Percentiles rank a stretch among this genome's conserved stretches.
phyloP scores from a whole-genome alignment of 169 alveolate species.

The Eimeria necatrix region DNA sequence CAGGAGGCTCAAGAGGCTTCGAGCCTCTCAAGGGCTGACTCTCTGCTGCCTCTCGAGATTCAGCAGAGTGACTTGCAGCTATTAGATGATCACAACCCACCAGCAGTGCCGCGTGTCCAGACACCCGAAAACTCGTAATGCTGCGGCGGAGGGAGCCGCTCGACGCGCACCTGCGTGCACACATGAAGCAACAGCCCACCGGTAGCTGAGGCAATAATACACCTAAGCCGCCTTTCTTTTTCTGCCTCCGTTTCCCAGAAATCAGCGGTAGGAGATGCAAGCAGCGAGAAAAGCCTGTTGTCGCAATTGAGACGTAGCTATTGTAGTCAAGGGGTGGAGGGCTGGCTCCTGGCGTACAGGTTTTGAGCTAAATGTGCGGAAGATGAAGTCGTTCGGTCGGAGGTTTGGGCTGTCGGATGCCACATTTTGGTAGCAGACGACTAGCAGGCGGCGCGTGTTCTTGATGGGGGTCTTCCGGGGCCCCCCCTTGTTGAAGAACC shows the following conservation, averaged over 20 bases:
- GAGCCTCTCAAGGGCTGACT: too few species aligned
- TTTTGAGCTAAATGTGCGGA: conserved; percentile 56
- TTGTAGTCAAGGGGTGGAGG: not conserved
- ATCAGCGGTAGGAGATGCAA: too few species aligned
- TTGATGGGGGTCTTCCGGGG: not conserved
- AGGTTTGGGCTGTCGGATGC: conserved; percentile 35
- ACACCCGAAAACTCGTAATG: conserved; percentile 59
- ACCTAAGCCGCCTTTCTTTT: too few species aligned
- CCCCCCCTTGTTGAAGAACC: not conserved
- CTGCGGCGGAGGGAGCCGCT: conserved; percentile 39
- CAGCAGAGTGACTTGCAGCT: not conserved
- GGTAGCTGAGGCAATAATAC: not conserved
- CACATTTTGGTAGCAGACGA: conserved; percentile 49
- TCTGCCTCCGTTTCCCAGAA: too few species aligned
- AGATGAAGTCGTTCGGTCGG: conserved; percentile 32
- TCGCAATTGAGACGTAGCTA: not conserved
- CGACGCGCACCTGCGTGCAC: conserved; percentile 33
- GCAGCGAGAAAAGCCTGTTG: not conserved
- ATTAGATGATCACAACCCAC: not conserved
- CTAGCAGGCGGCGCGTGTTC: not conserved
- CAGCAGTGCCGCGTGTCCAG: conserved; percentile 52
- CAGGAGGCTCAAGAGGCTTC: too few species aligned
- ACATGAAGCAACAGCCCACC: not conserved
- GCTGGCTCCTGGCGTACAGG: not conserved
- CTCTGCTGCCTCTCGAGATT: not conserved